phyloP scores from a whole-genome alignment of 2,329 filamentous ascomycete species.

The Aspergillus bombycis region DNA sequence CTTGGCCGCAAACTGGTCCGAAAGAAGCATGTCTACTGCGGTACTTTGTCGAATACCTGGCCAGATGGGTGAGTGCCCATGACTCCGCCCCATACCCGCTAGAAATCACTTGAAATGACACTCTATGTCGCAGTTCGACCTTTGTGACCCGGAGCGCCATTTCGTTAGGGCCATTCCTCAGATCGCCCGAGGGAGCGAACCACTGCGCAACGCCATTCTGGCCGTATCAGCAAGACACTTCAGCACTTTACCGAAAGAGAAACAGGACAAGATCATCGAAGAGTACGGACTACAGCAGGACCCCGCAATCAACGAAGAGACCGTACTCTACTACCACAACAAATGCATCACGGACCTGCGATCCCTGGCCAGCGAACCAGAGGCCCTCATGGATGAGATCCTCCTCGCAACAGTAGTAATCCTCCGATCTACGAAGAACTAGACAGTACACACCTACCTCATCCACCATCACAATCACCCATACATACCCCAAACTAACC shows the following conservation, averaged over 20 bases:
- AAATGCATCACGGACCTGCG: not conserved
- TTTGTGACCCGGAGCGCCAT: not conserved
- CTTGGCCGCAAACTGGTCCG: not conserved
- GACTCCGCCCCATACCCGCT: too few relatives aligned
- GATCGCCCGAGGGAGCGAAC: not conserved
- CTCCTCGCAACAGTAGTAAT: slow-evolving; percentile 46
- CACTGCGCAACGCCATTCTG: not conserved
- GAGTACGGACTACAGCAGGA: not conserved
- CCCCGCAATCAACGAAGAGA: not conserved
- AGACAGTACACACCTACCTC: slow-evolving; percentile 21
- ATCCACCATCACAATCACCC: not conserved
- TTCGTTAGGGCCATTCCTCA: not conserved
- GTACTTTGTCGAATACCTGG: not conserved
- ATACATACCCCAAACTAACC: not conserved
- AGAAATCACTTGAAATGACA: not conserved
- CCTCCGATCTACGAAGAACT: slow-evolving; percentile 48
- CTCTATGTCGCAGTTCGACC: not conserved
- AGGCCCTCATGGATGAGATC: slow-evolving; percentile 12
- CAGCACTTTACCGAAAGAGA: not conserved
- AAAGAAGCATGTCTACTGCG: not conserved
- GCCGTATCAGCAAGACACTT: not conserved
- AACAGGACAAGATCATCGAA: not conserved
- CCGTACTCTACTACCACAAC: not conserved
- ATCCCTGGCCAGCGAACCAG: slow-evolving; percentile 1
- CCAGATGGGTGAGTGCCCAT: not conserved